Base-by-base conservation (phyloP, 2,329 filamentous ascomycete genomes). In the Cadophora sp. region DNA sequence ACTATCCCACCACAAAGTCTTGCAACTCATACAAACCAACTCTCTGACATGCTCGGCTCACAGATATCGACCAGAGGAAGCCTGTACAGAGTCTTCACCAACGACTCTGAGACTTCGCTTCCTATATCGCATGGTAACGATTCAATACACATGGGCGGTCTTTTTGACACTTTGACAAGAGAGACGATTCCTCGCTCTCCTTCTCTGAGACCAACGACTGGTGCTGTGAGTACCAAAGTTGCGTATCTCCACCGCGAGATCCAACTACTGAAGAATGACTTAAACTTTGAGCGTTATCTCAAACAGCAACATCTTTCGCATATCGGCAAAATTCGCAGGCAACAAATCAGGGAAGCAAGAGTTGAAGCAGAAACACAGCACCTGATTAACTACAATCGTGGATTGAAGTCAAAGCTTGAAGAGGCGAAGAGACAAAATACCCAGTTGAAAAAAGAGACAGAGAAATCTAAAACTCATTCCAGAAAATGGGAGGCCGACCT, bases 321-420 rank as follows among this genome's bases (percentile, higher is more conserved):
- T 68, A 94, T 96, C 76, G 92, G 92, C 0, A 91, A 93, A 75
- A 80, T 96, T 51, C 90, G 92, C 73, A 85, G 91, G 16, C 89
- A 89, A 70, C 90, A 93, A 68, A 88, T 95, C 71, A 87, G 87
- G 71, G 91, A 94, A 77, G 91, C 91, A 8, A 91, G 92, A 1
- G 91, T 88, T 0, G 92, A 95, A 77, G 92, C 92, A 0, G 92
- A 96, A 76, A 93, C 91, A 1, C 92, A 95, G 72, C 93, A 94
- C 64, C 81, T 96, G 3, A 87, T 95, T 71, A 91, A 93, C 73
- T 89, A 86, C 22, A 95, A 94, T 76, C 88, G 91, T 22, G 88
- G 88, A 24, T 80, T 95, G 34, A 92, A 91, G 77, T 87, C 88
- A 65, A 90, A 91, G 64, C 84, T 93, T 9, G 89, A 91, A 65